These are phyloP conservation scores for Claviceps paspali DNA, from an alignment of 2,329 filamentous ascomycete species.

Conservation along the genomic window DNA sequence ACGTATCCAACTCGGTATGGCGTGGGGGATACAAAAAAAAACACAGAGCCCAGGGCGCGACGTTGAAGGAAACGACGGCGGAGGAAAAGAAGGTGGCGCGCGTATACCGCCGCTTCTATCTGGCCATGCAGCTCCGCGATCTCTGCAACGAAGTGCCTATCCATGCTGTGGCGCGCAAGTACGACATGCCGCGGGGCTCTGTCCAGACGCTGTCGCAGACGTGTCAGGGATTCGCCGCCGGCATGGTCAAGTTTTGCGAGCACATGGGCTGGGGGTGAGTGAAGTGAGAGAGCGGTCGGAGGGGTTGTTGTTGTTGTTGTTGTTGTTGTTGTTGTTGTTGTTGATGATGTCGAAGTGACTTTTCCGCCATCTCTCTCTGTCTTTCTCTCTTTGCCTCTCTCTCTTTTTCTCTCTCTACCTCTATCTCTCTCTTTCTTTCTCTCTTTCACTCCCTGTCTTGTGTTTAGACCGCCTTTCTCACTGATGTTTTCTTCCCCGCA, in stretches of 20 bases:
- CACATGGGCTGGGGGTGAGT: slow-evolving; percentile 58
- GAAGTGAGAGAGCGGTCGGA: too few species aligned
- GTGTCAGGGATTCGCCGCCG: slow-evolving; percentile 63
- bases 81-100: slow-evolving; percentile 45
- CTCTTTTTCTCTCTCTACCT: too few species aligned
- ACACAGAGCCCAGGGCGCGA: slow-evolving; percentile 50
- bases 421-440: background rate
- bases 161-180: slow-evolving; percentile 53
- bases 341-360: too few species aligned
- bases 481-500: too few species aligned
- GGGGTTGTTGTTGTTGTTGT: too few species aligned
- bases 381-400: background rate
- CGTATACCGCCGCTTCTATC: slow-evolving; percentile 58
- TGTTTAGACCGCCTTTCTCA: too few species aligned
- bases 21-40: background rate
- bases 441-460: slow-evolving; percentile 7
- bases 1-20: background rate
- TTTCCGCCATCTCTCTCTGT: background rate
- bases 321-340: too few species aligned
- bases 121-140: slow-evolving; percentile 63
- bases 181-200: slow-evolving; percentile 51
- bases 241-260: slow-evolving; percentile 67
- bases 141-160: slow-evolving; percentile 64
- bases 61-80: slow-evolving; percentile 44
- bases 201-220: slow-evolving; percentile 61